Evolutionary conservation across 345 rosid species (phyloP).

Genomic region (Abelmoschus esculentus): DNA sequence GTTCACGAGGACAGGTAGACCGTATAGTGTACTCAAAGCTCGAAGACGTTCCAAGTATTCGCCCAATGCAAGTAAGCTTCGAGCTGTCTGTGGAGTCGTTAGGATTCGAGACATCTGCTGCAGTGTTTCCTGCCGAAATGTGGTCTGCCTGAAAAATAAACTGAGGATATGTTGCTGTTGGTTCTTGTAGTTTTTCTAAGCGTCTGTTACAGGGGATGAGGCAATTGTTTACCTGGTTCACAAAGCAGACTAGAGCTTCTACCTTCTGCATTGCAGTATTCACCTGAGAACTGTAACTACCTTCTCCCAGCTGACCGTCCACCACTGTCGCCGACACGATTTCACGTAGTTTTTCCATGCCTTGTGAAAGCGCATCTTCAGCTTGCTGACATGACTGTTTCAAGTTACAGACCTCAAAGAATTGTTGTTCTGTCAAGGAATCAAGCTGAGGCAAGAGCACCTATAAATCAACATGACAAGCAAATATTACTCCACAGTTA

Average conservation of each 20-base stretch:
- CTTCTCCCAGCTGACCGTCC: slow-evolving; percentile 51
- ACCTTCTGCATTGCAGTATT: slow-evolving; percentile 66
- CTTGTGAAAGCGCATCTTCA: slow-evolving; percentile 90
- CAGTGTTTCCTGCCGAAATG: slow-evolving; percentile 67
- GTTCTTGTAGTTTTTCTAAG: neutral
- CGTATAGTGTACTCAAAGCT: slow-evolving; percentile 59
- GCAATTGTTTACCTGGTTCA: slow-evolving; percentile 50
- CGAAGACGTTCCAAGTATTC: slow-evolving; percentile 79
- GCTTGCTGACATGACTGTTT: slow-evolving; percentile 82
- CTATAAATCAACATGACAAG: slow-evolving; percentile 21
- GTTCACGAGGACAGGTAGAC: slow-evolving; percentile 51
- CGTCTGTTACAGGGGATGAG: slow-evolving; percentile 4
- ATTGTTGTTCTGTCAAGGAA: slow-evolving; percentile 57
- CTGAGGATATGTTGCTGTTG: neutral
- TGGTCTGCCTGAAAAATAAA: slow-evolving; percentile 67
- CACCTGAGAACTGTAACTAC: slow-evolving; percentile 42
- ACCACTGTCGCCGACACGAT: slow-evolving; percentile 62
- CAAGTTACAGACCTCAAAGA: slow-evolving; percentile 39
- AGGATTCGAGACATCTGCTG: slow-evolving; percentile 73
- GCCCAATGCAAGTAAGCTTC: slow-evolving; percentile 70
- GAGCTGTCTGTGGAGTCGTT: slow-evolving; percentile 68
- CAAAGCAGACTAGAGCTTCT: slow-evolving; percentile 67
- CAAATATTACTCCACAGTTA: neutral
- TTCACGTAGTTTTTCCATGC: slow-evolving; percentile 81
- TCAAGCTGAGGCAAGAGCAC: slow-evolving; percentile 68